Base-by-base conservation (phyloP, 1,284 basidiomycete genomes). In the Blastosporella zonata region DNA sequence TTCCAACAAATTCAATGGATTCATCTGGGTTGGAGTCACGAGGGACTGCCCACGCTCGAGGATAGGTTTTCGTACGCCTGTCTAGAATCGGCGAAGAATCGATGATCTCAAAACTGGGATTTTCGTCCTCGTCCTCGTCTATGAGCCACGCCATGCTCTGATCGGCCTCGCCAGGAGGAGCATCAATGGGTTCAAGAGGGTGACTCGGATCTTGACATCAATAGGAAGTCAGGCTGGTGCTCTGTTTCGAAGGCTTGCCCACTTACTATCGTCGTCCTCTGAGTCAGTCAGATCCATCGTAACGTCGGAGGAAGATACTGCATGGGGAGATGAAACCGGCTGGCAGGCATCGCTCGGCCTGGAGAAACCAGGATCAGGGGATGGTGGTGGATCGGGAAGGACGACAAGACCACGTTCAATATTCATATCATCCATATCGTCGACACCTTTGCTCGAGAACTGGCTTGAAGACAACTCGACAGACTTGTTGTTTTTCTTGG, bases 91-190 rank as follows among this genome's bases (percentile, higher is more conserved):
- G 80, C 0, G 79, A 74, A 17, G 79, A 81, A 40, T 68, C 64
- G 8, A 76, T 44, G 34, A 84, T 72, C 44, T 75, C 69, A 50
- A 84, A 67, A 40, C 73, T 68, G 2, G 68, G 69, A 46, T 78
- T 75, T 46, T 82, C 78, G 39, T 78, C 76, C 45, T 82, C 78
- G 41, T 82, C 82, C 36, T 81, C 81, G 42, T 81, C 81, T 9
- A 87, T 64, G 18, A 87, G 67, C 84, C 84, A 87, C 2, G 78
- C 73, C 66, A 86, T 80, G 55, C 42, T 52, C 37, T 50, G 43
- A 22, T 49, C 51, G n/a, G 18, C 21, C 8, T 34, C 41, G 12
- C 37, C n/a, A 18, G 35, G 20, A n/a, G 25, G 15, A 12, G 27
- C 28, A 29, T 39, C 31, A 15, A 13, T 23, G 20, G 17, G 9